Conservation (phyloP, 371 early-diverging fungal genomes). For the Circinella minor region DNA sequence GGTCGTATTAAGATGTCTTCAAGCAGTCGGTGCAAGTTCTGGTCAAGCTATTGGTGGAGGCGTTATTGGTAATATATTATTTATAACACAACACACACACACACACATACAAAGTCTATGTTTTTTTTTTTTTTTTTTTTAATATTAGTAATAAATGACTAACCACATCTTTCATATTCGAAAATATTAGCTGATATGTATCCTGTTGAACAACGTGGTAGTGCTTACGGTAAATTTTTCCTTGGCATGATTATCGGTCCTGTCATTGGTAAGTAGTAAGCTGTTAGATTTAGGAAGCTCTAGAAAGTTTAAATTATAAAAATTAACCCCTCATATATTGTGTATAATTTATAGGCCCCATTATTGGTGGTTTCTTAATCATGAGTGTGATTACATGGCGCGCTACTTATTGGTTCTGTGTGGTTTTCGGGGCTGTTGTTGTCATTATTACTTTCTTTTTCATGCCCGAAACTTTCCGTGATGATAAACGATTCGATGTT, state of each 20-base stretch:
- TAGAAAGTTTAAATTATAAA: no score
- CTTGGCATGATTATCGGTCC: constrained; percentile 60
- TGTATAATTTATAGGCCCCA: constrained; percentile 28
- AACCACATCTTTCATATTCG: no score
- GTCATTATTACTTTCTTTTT: constrained; percentile 49
- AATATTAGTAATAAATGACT: no score
- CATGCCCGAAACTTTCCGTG: constrained; percentile 66
- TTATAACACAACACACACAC: no score
- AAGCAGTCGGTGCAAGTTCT: constrained; percentile 69
- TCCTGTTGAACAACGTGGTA: constrained; percentile 32
- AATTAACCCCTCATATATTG: no score
- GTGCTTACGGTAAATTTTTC: constrained; percentile 47
- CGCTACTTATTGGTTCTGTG: constrained; percentile 62
- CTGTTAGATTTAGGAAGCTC: no score
- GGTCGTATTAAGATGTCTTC: constrained; percentile 69
- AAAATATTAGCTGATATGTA: constrained; percentile 23
- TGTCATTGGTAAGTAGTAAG: constrained; percentile 22
- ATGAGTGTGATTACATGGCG: constrained; percentile 51
- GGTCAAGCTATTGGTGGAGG: constrained; percentile 39
- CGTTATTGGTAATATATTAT: background rate
- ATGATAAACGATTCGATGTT: constrained; percentile 19
- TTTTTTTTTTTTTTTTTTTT: no score
- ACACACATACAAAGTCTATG: no score
- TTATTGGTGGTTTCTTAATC: constrained; percentile 37
- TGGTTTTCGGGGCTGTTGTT: constrained; percentile 48